Percentiles rank a stretch among this genome's conserved stretches.
Conservation (phyloP, 2,329 filamentous ascomycete genomes). For the Cytospora leucostoma region DNA sequence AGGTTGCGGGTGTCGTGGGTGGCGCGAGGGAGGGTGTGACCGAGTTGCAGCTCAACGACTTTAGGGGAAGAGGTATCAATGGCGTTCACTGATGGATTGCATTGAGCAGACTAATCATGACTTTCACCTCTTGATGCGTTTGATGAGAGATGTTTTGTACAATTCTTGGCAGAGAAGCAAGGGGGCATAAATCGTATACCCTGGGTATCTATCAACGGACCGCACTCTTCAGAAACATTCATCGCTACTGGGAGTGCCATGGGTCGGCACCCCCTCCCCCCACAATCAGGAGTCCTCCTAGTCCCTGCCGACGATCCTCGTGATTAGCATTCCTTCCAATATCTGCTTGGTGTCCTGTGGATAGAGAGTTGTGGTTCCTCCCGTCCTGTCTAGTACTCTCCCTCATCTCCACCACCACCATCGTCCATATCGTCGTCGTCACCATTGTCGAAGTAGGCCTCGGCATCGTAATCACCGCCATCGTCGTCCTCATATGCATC, state of each 20-base stretch:
- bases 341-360: not conserved
- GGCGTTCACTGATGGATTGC: constrained; percentile 26
- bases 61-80: constrained; percentile 37
- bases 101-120: not conserved
- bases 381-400: constrained; percentile 18
- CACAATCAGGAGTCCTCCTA: not conserved
- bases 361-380: not conserved
- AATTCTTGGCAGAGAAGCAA: constrained; percentile 9
- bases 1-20: constrained; percentile 63
- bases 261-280: not conserved
- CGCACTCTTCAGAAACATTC: not conserved
- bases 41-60: constrained; percentile 54
- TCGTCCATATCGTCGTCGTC: constrained; percentile 56
- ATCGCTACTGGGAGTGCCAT: not conserved
- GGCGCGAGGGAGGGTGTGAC: constrained; percentile 62
- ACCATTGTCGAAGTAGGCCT: constrained; percentile 61
- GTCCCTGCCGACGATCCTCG: not conserved
- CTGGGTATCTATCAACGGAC: constrained; percentile 19
- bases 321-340: not conserved
- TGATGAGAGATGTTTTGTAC: not conserved
- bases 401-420: constrained; percentile 37
- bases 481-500: constrained; percentile 58
- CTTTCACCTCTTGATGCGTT: not conserved
- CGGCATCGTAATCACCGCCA: constrained; percentile 62
- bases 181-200: constrained; percentile 23